Conservation (phyloP, 176 grass and related monocot species). For the Themeda triandra region DNA sequence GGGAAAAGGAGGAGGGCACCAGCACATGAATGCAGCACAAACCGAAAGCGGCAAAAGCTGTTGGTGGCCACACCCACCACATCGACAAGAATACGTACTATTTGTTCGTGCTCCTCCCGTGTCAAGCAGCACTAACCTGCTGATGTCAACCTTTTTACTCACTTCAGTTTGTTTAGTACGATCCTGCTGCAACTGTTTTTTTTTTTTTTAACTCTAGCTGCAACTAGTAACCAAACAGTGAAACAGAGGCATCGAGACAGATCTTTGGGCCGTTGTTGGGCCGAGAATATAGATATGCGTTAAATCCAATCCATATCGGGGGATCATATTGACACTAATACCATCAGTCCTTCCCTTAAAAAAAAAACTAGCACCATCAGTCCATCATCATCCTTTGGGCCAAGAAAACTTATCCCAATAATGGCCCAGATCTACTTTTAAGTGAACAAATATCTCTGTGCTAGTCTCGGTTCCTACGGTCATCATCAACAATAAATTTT, state of each 20-base stretch:
- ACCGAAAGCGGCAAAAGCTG: background rate
- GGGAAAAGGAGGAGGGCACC: background rate
- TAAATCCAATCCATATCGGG: no score
- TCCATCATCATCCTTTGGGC: no score
- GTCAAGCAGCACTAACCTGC: conserved; percentile 39
- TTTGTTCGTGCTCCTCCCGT: background rate
- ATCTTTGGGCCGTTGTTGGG: background rate
- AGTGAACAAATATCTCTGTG: background rate
- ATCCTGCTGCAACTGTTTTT: background rate
- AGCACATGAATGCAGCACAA: background rate
- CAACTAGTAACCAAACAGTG: no score
- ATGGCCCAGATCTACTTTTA: background rate
- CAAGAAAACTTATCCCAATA: background rate
- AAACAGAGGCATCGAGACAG: background rate
- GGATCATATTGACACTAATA: no score
- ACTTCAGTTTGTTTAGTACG: background rate
- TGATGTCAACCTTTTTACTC: conserved; percentile 16
- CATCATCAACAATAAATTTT: background rate
- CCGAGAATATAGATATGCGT: background rate
- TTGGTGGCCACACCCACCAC: conserved; percentile 26
- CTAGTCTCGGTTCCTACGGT: background rate
- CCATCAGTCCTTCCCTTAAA: no score
- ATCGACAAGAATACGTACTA: background rate
- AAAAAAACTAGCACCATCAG: no score
- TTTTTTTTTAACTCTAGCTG: no score